Base-by-base conservation (phyloP, 2,329 filamentous ascomycete species). In the Fusarium chaquense region DNA sequence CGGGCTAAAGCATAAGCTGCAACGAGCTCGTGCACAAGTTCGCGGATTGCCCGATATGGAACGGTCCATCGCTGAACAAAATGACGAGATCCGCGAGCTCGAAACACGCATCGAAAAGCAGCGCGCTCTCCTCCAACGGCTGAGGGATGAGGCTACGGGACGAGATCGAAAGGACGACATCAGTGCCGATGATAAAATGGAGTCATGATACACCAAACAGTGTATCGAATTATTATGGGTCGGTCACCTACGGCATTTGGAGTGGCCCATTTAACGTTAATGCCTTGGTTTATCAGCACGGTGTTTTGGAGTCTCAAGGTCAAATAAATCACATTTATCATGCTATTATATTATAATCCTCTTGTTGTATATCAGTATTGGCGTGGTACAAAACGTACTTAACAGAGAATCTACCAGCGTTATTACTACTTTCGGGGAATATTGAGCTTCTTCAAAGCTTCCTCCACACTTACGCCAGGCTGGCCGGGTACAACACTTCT, bases 1-100 rank as follows among this genome's bases (percentile, higher is more conserved):
- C 75, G 86, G 87, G 36, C 84, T 98, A 73, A 94, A 93, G 80
- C 90, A 94, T 80, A 93, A 93, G 80, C 87, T 98, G 62, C 91
- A 94, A 78, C 91, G 90, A 71, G 94, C 94, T 51, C 86, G 92
- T 51, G 85, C 84, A 35, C 87, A 90, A 72, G 83, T 94, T 54
- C 84, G 85, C 75, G 82, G 83, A 30, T 79, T 96, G 71, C 91
- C 91, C 12, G 92, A 94, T 79, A 88, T 95, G 77, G 83, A 87
- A 20, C 85, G 92, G 55, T 86, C 83, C 7, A 81, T 90, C 16
- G 84, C 84, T 59, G 90, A 93, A 77, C 93, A 95, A 81, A 84
- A 91, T 72, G 85, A 84, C 16, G 92, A 95, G 83, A 91, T 94
- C 22, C 78, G 75, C 38, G 85, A 88, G 71, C 82, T 94, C 46